phyloP scores from a whole-genome alignment of 257 asterid species.

The Solanum pennellii region DNA sequence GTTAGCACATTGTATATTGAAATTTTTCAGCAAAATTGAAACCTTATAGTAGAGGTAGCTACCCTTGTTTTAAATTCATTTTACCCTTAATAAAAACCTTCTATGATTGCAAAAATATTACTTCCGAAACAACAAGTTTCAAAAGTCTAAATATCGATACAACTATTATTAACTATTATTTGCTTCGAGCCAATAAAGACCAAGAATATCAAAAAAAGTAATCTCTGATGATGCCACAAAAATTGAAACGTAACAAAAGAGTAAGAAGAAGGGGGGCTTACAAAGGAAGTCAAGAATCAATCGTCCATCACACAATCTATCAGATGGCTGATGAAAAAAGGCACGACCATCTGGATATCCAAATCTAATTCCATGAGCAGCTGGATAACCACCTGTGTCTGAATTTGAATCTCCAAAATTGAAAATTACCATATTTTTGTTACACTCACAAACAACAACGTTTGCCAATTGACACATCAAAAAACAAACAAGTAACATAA shows the following conservation, averaged over 20 bases:
- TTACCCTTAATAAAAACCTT: neutral
- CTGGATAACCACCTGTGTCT: conserved; percentile 36
- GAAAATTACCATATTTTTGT: conserved; percentile 17
- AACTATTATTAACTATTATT: neutral
- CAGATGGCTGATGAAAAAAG: conserved; percentile 12
- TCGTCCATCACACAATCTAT: conserved; percentile 17
- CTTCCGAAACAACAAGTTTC: neutral
- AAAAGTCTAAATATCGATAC: neutral
- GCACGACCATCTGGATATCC: conserved; percentile 31
- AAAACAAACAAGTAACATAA: neutral
- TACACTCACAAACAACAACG: conserved; percentile 15
- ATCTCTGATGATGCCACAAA: neutral
- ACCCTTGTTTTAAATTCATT: neutral
- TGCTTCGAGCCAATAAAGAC: neutral
- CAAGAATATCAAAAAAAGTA: too few relatives aligned
- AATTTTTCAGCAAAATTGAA: neutral
- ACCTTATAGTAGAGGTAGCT: neutral
- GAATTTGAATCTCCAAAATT: conserved; percentile 53
- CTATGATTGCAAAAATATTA: neutral
- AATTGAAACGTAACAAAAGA: neutral
- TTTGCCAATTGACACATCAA: neutral
- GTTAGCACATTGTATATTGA: neutral
- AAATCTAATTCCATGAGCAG: conserved; percentile 17
- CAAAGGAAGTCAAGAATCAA: conserved; percentile 22
- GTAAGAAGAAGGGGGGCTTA: neutral